These are phyloP conservation scores for Hyphopichia wangnamkhiaoensis DNA, from an alignment of 1,139 yeast genomes.

Conservation along the genomic window DNA sequence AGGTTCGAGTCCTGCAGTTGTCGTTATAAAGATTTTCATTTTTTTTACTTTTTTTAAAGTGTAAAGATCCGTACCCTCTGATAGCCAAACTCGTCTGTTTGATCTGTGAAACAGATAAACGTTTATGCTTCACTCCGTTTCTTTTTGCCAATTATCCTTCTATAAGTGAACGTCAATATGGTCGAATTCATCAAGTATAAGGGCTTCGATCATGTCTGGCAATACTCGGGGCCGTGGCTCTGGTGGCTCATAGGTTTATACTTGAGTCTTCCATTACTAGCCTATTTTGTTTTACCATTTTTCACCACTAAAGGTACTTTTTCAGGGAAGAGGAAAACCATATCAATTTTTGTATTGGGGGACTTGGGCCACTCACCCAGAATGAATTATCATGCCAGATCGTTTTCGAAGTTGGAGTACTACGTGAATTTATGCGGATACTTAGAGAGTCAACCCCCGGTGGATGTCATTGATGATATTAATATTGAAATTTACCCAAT, in stretches of 20 bases:
- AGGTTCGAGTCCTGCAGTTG: slow-evolving; percentile 44
- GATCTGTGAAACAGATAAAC: no score
- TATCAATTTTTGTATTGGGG: slow-evolving; percentile 82
- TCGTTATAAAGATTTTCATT: no score
- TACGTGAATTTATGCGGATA: slow-evolving; percentile 87
- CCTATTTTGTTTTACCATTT: slow-evolving; percentile 37
- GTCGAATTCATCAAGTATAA: slow-evolving; percentile 21
- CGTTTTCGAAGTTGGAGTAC: slow-evolving; percentile 70
- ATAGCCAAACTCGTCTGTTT: no score
- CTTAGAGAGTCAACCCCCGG: slow-evolving; percentile 57
- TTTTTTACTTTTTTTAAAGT: slow-evolving; percentile 12
- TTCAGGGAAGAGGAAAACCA: slow-evolving; percentile 43
- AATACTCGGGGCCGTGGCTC: slow-evolving; percentile 38
- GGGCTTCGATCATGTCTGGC: slow-evolving; percentile 30
- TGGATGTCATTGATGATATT: slow-evolving; percentile 48
- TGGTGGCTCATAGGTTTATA: slow-evolving; percentile 39
- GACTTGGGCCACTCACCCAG: slow-evolving; percentile 96
- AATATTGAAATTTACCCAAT: slow-evolving; percentile 56
- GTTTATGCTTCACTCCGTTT: no score
- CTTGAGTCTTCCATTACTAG: slow-evolving; percentile 35
- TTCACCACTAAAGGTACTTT: slow-evolving; percentile 18
- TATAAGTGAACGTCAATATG: slow-evolving; percentile 10
- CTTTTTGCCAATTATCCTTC: background rate
- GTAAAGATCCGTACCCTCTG: no score
- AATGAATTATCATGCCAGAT: slow-evolving; percentile 86